phyloP scores from a whole-genome alignment of 148 eudicot species.

The Chenopodium album region DNA sequence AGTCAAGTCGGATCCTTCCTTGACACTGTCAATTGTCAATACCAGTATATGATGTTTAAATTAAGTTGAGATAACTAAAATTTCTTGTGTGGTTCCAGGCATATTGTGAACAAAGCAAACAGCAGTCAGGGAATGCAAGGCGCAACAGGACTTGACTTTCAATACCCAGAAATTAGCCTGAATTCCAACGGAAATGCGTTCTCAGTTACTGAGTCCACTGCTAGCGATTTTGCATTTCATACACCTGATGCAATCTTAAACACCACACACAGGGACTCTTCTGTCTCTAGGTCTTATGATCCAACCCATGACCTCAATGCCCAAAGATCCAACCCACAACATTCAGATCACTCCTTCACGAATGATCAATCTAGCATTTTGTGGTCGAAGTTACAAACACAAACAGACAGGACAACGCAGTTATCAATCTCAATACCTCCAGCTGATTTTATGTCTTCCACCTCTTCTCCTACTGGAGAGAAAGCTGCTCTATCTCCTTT shows the following conservation, averaged over 20 bases:
- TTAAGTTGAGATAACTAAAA: not conserved
- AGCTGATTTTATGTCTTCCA: conserved; percentile 47
- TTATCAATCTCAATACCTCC: conserved; percentile 53
- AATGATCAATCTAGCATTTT: conserved; percentile 31
- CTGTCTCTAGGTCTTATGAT: not conserved
- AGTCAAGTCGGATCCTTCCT: not conserved
- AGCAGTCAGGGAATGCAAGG: conserved; percentile 1
- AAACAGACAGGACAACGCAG: conserved; percentile 9
- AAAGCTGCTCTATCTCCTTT: conserved; percentile 40
- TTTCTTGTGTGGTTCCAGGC: not conserved
- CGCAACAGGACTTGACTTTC: not conserved
- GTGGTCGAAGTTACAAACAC: not conserved
- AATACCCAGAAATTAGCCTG: conserved; percentile 2
- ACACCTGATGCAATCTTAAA: conserved; percentile 6
- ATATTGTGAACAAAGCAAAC: not conserved
- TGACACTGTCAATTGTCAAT: not conserved
- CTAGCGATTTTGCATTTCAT: not conserved
- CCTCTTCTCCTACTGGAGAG: conserved; percentile 51
- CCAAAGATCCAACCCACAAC: not conserved
- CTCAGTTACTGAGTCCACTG: not conserved
- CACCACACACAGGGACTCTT: not conserved
- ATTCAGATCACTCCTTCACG: not conserved
- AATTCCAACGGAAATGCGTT: not conserved
- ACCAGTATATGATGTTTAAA: not conserved
- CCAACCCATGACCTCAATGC: not conserved